A percentile compares a stretch with the other conserved stretches of the same genome.
These are phyloP conservation scores for Mycena filopes DNA, from an alignment of 768 basidiomycete species.

Conservation along the genomic window DNA sequence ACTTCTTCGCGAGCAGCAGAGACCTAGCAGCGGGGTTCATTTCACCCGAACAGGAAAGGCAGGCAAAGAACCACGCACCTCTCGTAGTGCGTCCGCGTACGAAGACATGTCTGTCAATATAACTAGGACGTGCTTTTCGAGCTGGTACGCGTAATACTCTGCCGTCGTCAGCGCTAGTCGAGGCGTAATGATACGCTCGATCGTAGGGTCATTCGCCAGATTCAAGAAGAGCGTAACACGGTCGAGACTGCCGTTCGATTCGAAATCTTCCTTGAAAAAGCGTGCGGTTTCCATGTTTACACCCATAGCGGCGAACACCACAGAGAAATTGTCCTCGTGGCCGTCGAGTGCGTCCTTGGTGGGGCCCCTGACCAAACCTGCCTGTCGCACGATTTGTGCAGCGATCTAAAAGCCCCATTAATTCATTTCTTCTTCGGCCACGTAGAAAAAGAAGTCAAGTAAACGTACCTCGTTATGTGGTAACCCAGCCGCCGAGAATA, in stretches of 20 bases:
- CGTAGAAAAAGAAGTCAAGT: constrained; percentile 22
- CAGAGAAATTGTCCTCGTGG: constrained; percentile 99
- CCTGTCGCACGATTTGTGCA: constrained; percentile 99
- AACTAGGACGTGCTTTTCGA: constrained; percentile 99
- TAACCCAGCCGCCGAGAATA: constrained; percentile 98
- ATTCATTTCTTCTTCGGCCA: constrained; percentile 7
- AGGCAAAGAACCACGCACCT: constrained; percentile 59
- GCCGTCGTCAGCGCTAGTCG: constrained; percentile 98
- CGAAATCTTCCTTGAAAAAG: constrained; percentile 99
- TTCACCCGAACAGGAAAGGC: constrained; percentile 27
- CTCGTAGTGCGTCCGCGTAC: constrained; percentile 95
- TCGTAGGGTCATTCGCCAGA: constrained; percentile 98
- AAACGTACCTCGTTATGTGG: constrained; percentile 94
- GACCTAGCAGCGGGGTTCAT: constrained; percentile 60
- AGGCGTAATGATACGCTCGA: constrained; percentile 99
- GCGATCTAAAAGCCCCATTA: constrained; percentile 75
- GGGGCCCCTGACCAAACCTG: constrained; percentile 95
- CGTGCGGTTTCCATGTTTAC: constrained; percentile 99
- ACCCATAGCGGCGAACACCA: constrained; percentile 99
- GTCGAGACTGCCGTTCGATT: constrained; percentile 97
- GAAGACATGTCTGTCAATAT: constrained; percentile 99
- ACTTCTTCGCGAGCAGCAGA: constrained; percentile 99
- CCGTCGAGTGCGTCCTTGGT: constrained; percentile 98
- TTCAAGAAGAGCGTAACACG: constrained; percentile 99
- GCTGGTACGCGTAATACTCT: constrained; percentile 99